Evolutionary conservation across 306 rosid genomes (phyloP).

Genomic region (Pyrus betulifolia): DNA sequence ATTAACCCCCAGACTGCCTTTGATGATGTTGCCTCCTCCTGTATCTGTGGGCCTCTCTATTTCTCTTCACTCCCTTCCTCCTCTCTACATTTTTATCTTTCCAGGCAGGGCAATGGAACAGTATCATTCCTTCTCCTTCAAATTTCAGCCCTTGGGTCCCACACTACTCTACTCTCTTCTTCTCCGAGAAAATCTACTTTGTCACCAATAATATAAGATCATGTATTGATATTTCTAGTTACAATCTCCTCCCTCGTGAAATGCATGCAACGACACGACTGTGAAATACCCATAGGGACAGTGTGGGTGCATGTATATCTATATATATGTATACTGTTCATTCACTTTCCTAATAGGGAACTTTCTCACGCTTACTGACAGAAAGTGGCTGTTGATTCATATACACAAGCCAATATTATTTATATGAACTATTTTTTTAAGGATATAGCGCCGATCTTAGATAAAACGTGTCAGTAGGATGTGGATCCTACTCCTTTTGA

Average conservation of each 20-base stretch:
- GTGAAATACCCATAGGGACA: not conserved
- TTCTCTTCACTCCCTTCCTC: constrained; percentile 2
- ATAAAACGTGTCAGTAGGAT: constrained; percentile 48
- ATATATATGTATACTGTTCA: not conserved
- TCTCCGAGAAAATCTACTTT: no score
- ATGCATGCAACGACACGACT: not conserved
- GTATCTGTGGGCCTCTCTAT: constrained; percentile 34
- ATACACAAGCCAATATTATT: constrained; percentile 20
- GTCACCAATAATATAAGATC: not conserved
- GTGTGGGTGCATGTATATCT: not conserved
- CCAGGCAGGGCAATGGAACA: constrained; percentile 19
- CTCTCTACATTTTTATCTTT: not conserved
- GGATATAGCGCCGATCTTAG: constrained; percentile 48
- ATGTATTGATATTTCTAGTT: no score
- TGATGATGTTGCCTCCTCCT: constrained; percentile 43
- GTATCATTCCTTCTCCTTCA: constrained; percentile 20
- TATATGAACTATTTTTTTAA: not conserved
- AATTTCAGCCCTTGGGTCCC: not conserved
- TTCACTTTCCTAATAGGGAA: constrained; percentile 15
- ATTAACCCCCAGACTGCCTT: constrained; percentile 29
- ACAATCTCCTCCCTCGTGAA: not conserved
- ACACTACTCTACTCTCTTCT: not conserved
- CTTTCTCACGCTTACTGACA: constrained; percentile 87
- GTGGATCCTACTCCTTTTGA: constrained; percentile 60
- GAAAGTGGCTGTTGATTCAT: constrained; percentile 58